These are phyloP conservation scores for Botrytis fragariae DNA, from an alignment of 2,329 filamentous ascomycete genomes.

Conservation along the genomic window DNA sequence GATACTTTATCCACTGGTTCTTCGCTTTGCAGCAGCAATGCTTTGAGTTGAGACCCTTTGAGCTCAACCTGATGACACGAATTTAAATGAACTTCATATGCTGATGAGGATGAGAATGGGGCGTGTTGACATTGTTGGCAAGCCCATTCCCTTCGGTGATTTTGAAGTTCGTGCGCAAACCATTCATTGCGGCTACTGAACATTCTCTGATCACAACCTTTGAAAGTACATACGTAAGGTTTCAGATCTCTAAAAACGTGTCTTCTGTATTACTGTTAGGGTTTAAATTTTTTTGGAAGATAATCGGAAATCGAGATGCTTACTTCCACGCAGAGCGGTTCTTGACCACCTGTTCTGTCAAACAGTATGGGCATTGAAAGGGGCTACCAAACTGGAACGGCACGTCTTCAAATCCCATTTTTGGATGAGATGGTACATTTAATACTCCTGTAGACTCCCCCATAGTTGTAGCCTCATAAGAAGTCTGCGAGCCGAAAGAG, in stretches of 20 bases:
- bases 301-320: not conserved
- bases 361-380: constrained; percentile 32
- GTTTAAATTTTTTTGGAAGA: not conserved
- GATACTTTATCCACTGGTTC: constrained; percentile 29
- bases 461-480: constrained; percentile 29
- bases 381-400: constrained; percentile 30
- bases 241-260: constrained; percentile 40
- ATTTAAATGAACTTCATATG: constrained; percentile 25
- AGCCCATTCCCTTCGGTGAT: constrained; percentile 34
- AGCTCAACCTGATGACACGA: constrained; percentile 19
- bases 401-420: constrained; percentile 28
- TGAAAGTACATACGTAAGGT: constrained; percentile 41
- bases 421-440: constrained; percentile 27
- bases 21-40: constrained; percentile 31
- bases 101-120: constrained; percentile 17
- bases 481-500: constrained; percentile 31
- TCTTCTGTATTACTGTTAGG: constrained; percentile 18
- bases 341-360: constrained; percentile 28
- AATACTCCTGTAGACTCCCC: constrained; percentile 22
- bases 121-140: constrained; percentile 31
- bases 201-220: constrained; percentile 35
- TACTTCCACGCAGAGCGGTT: constrained; percentile 31
- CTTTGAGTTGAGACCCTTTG: constrained; percentile 26
- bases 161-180: constrained; percentile 39
- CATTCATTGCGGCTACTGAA: constrained; percentile 37